phyloP scores from a whole-genome alignment of 805 yeast species.

The Hanseniaspora pseudoguilliermondii region DNA sequence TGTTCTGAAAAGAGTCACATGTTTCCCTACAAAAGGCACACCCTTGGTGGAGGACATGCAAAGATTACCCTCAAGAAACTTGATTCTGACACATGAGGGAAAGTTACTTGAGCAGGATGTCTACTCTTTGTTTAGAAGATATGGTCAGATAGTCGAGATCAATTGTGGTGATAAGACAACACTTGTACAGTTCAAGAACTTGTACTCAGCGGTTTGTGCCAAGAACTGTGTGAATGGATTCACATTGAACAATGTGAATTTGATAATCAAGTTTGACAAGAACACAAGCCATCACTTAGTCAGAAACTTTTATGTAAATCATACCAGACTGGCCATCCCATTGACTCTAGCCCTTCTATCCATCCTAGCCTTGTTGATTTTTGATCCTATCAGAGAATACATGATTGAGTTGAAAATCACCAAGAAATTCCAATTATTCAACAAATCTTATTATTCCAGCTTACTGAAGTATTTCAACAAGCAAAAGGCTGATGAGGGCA shows the following conservation, averaged over 20 bases:
- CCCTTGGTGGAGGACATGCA: conserved; percentile 96
- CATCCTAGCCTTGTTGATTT: conserved; percentile 67
- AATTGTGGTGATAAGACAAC: conserved; percentile 39
- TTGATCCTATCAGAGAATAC: conserved; percentile 85
- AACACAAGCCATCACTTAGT: conserved; percentile 41
- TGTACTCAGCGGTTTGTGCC: conserved; percentile 69
- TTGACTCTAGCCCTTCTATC: conserved; percentile 65
- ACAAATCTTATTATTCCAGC: conserved; percentile 29
- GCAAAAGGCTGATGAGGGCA: conserved; percentile 19
- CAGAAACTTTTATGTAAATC: conserved; percentile 50
- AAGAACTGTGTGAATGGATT: conserved; percentile 83
- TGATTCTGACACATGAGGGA: conserved; percentile 67
- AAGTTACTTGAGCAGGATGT: conserved; percentile 66
- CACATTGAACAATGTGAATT: conserved; percentile 43
- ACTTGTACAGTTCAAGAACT: conserved; percentile 40
- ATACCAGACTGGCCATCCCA: conserved; percentile 75
- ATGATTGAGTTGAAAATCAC: conserved; percentile 64
- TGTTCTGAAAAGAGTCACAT: conserved; percentile 38
- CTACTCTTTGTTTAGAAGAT: conserved; percentile 70
- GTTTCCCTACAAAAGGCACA: conserved; percentile 68
- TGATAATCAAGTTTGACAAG: conserved; percentile 66
- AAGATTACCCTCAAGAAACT: conserved; percentile 51
- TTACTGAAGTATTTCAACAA: conserved; percentile 29
- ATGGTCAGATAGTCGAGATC: conserved; percentile 73
- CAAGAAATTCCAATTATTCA: conserved; percentile 38